A percentile compares a stretch with the other conserved stretches of the same genome.
phyloP scores from a whole-genome alignment of 179 eudicot species.

The Spergularia azorica region DNA sequence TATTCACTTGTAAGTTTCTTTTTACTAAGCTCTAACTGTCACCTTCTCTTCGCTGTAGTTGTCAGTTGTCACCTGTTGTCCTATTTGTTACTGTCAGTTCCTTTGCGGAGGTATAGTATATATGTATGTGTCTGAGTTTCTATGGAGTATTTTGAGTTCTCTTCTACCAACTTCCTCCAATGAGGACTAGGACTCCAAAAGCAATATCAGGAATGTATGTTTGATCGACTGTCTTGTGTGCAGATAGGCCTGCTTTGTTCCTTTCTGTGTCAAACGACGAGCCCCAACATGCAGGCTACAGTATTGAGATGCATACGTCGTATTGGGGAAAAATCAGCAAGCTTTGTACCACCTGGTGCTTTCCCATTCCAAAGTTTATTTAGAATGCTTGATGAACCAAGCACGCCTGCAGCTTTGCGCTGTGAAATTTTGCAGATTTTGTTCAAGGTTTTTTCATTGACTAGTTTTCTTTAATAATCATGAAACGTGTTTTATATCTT shows the following conservation, averaged over 20 bases:
- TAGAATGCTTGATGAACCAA: slow-evolving; percentile 42
- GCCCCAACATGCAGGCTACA: slow-evolving; percentile 48
- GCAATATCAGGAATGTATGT: not conserved
- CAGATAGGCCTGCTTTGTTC: slow-evolving; percentile 69
- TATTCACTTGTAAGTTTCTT: no score
- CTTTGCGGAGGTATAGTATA: not conserved
- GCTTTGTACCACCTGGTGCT: slow-evolving; percentile 37
- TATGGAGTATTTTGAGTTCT: not conserved
- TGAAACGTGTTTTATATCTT: slow-evolving; percentile 7
- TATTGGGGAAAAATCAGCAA: slow-evolving; percentile 42
- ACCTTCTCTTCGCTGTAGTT: no score
- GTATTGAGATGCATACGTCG: slow-evolving; percentile 57
- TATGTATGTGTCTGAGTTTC: not conserved
- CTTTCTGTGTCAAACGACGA: slow-evolving; percentile 44
- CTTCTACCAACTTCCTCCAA: not conserved
- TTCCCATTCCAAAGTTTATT: slow-evolving; percentile 39
- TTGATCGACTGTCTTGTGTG: slow-evolving; percentile 23
- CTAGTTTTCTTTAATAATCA: not conserved
- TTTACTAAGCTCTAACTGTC: no score
- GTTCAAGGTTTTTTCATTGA: slow-evolving; percentile 46
- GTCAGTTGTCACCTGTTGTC: not conserved
- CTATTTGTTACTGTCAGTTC: not conserved
- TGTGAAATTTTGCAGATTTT: slow-evolving; percentile 56
- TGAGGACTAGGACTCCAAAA: not conserved
- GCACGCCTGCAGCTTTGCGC: slow-evolving; percentile 47